Percentiles rank a stretch among this genome's conserved stretches.
Evolutionary conservation across 1,139 yeast species (phyloP).

Genomic region (Sugiyamaella paludigena): DNA sequence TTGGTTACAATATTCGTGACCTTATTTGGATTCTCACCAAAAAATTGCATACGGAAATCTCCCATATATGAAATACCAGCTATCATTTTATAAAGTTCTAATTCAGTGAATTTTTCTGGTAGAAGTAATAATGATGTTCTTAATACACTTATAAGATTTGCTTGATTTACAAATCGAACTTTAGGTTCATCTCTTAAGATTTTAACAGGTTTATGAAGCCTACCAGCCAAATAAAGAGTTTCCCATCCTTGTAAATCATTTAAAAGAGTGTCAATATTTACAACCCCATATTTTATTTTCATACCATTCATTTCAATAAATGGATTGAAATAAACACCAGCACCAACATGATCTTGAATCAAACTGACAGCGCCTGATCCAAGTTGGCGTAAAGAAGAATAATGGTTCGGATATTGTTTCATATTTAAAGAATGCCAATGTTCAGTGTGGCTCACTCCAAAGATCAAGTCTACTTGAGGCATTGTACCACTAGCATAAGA

Average conservation of each 20-base stretch:
- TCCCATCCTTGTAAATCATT: conserved; percentile 80
- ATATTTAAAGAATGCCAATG: conserved; percentile 77
- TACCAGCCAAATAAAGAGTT: conserved; percentile 83
- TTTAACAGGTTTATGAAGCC: conserved; percentile 92
- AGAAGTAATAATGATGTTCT: conserved; percentile 66
- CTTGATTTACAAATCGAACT: conserved; percentile 65
- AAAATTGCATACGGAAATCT: conserved; percentile 77
- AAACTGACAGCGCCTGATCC: conserved; percentile 60
- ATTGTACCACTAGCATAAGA: conserved; percentile 31
- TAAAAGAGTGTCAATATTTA: conserved; percentile 57
- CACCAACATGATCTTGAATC: conserved; percentile 67
- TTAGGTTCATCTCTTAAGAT: conserved; percentile 61
- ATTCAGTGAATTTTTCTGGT: conserved; percentile 54
- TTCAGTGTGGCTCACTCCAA: conserved; percentile 70
- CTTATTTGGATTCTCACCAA: conserved; percentile 90
- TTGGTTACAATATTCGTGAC: conserved; percentile 78
- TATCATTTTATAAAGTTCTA: conserved; percentile 68
- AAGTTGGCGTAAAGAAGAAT: conserved; percentile 60
- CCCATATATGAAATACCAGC: conserved; percentile 85
- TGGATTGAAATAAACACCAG: conserved; percentile 93
- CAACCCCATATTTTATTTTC: conserved; percentile 82
- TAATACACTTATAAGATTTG: conserved; percentile 74
- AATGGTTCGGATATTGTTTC: conserved; percentile 65
- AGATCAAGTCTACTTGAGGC: conserved; percentile 85
- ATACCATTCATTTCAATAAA: conserved; percentile 64